These are phyloP conservation scores for Sclerotinia borealis DNA, from an alignment of 2,329 filamentous ascomycete species.

Conservation along the genomic window DNA sequence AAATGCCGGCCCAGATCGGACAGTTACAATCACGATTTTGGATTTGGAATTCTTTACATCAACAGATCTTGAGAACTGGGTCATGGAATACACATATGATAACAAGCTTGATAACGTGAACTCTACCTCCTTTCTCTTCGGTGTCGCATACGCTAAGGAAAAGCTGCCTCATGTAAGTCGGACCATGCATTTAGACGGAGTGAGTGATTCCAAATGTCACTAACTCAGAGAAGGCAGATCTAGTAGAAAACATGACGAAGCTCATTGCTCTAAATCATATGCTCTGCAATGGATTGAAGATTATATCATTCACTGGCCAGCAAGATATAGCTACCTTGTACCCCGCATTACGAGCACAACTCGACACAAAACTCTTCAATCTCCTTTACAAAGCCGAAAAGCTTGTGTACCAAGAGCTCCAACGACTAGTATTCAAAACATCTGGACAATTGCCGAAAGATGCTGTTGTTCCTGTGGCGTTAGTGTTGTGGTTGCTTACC, in stretches of 20 bases:
- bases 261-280: conserved; percentile 17
- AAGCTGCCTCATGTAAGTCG: conserved; percentile 20
- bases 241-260: conserved; percentile 9
- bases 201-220: background rate
- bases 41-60: background rate
- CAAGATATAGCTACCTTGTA: background rate
- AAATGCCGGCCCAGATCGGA: background rate
- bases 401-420: conserved; percentile 22
- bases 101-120: conserved; percentile 13
- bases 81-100: conserved; percentile 23
- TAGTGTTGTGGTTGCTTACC: conserved; percentile 26
- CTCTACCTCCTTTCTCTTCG: conserved; percentile 18
- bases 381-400: conserved; percentile 22
- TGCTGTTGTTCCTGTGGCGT: conserved; percentile 25
- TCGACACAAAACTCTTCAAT: conserved; percentile 28
- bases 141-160: conserved; percentile 24
- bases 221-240: conserved; percentile 1
- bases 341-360: conserved; percentile 18
- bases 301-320: background rate
- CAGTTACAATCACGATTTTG: background rate
- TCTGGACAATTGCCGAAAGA: conserved; percentile 22
- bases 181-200: background rate
- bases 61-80: conserved; percentile 24
- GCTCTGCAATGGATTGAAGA: conserved; percentile 23
- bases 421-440: conserved; percentile 25